phyloP scores from a whole-genome alignment of 2,329 filamentous ascomycete genomes.

The Fusarium lyarnte region DNA sequence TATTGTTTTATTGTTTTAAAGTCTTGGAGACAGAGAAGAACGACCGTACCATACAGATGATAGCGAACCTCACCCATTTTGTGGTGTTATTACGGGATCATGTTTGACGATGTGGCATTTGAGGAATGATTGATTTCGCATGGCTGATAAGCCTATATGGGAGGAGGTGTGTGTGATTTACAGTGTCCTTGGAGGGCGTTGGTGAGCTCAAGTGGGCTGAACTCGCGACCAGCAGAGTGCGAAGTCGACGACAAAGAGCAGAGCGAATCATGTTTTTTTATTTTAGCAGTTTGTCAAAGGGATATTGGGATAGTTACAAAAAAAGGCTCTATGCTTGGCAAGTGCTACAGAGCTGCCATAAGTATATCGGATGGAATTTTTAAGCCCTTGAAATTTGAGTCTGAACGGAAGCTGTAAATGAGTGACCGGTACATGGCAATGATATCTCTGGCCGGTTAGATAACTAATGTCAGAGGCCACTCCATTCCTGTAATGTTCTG shows the following conservation, averaged over 20 bases:
- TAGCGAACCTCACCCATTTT: slow-evolving; percentile 35
- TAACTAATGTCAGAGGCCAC: not conserved
- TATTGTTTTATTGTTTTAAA: slow-evolving; percentile 28
- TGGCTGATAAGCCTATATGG: slow-evolving; percentile 41
- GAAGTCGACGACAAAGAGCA: slow-evolving; percentile 36
- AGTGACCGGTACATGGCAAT: not conserved
- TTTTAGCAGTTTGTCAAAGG: slow-evolving; percentile 36
- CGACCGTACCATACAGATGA: slow-evolving; percentile 38
- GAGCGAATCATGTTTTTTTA: slow-evolving; percentile 38
- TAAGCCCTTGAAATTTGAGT: slow-evolving; percentile 1
- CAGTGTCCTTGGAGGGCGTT: slow-evolving; percentile 40
- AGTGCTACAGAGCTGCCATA: slow-evolving; percentile 39
- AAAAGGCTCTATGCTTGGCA: slow-evolving; percentile 41
- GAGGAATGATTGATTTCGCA: slow-evolving; percentile 42
- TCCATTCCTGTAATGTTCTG: not conserved
- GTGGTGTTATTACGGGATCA: slow-evolving; percentile 44
- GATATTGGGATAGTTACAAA: slow-evolving; percentile 42
- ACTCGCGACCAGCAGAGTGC: slow-evolving; percentile 34
- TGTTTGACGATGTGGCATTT: slow-evolving; percentile 46
- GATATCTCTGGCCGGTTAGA: not conserved
- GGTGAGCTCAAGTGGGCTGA: slow-evolving; percentile 46
- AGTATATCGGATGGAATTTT: slow-evolving; percentile 35
- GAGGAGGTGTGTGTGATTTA: slow-evolving; percentile 41
- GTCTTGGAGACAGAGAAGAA: slow-evolving; percentile 27
- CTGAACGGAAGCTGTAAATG: not conserved